These are phyloP conservation scores for Fusarium nelsonii DNA, from an alignment of 2,329 filamentous ascomycete species.

Conservation along the genomic window DNA sequence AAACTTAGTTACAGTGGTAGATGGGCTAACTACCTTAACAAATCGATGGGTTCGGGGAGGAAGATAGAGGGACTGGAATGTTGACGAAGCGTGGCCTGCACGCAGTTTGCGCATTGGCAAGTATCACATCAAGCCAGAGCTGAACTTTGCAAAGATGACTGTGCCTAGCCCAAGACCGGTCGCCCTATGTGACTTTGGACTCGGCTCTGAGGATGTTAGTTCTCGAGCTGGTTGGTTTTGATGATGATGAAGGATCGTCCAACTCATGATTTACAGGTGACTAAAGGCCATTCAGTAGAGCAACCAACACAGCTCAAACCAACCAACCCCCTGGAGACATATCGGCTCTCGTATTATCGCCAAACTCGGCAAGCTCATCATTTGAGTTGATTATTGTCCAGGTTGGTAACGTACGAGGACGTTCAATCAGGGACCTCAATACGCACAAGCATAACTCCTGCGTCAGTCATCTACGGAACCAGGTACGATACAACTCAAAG, in stretches of 20 bases:
- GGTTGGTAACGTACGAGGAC: neutral
- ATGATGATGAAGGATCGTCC: neutral
- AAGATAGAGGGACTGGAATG: constrained; percentile 34
- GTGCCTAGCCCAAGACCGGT: neutral
- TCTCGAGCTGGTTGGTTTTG: neutral
- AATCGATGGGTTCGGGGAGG: constrained; percentile 46
- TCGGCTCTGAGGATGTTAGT: neutral
- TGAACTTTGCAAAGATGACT: constrained; percentile 17
- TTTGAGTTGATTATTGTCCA: neutral
- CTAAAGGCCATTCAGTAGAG: neutral
- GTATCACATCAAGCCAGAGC: constrained; percentile 17
- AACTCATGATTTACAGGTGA: neutral
- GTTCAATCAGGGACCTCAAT: neutral
- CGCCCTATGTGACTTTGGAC: neutral
- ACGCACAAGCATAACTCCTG: neutral
- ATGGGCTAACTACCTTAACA: too few relatives aligned
- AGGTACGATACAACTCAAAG: neutral
- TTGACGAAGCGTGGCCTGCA: constrained; percentile 25
- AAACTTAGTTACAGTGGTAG: neutral
- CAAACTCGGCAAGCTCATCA: constrained; percentile 6
- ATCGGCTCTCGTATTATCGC: constrained; percentile 7
- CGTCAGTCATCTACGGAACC: neutral
- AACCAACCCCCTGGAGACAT: constrained; percentile 8
- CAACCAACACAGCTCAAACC: constrained; percentile 3
- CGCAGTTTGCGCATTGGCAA: constrained; percentile 11